A percentile compares a stretch with the other conserved stretches of the same genome.
phyloP scores from a whole-genome alignment of 2,329 filamentous ascomycete species.

The Calonectria pauciramosa region DNA sequence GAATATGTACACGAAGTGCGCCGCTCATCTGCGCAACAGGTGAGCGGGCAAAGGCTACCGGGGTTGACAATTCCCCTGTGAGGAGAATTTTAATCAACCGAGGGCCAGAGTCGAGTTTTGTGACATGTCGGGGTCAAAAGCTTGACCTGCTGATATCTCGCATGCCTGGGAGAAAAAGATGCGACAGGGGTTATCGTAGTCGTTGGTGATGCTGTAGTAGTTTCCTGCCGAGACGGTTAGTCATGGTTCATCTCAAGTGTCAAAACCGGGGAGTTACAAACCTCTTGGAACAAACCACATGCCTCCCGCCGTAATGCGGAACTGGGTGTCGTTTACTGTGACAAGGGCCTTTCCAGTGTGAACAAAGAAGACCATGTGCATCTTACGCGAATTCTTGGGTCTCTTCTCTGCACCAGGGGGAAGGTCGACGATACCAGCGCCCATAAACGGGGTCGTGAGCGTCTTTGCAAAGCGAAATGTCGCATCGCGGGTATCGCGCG shows the following conservation, averaged over 20 bases:
- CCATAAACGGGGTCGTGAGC: slow-evolving; percentile 86
- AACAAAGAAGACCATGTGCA: slow-evolving; percentile 98
- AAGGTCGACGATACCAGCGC: slow-evolving; percentile 90
- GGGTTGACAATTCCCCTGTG: neutral
- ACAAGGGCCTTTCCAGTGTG: slow-evolving; percentile 86
- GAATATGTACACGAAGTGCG: slow-evolving; percentile 22
- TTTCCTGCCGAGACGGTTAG: slow-evolving; percentile 74
- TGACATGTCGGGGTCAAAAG: slow-evolving; percentile 40
- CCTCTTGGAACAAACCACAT: slow-evolving; percentile 96
- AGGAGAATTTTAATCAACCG: neutral
- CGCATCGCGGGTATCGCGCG: slow-evolving; percentile 71
- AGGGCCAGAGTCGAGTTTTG: slow-evolving; percentile 39
- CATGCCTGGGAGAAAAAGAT: slow-evolving; percentile 96
- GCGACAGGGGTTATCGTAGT: slow-evolving; percentile 77
- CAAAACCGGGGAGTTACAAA: slow-evolving; percentile 52
- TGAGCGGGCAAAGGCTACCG: neutral
- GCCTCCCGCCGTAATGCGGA: slow-evolving; percentile 88
- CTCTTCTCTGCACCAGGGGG: slow-evolving; percentile 87
- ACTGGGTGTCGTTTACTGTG: slow-evolving; percentile 79
- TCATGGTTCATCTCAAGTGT: neutral
- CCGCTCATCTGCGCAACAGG: neutral
- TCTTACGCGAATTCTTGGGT: slow-evolving; percentile 92
- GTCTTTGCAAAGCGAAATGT: slow-evolving; percentile 93
- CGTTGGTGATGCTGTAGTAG: slow-evolving; percentile 91
- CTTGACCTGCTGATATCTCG: slow-evolving; percentile 60